phyloP scores from a whole-genome alignment of 257 asterid species.

The Orobanche coerulescens region DNA sequence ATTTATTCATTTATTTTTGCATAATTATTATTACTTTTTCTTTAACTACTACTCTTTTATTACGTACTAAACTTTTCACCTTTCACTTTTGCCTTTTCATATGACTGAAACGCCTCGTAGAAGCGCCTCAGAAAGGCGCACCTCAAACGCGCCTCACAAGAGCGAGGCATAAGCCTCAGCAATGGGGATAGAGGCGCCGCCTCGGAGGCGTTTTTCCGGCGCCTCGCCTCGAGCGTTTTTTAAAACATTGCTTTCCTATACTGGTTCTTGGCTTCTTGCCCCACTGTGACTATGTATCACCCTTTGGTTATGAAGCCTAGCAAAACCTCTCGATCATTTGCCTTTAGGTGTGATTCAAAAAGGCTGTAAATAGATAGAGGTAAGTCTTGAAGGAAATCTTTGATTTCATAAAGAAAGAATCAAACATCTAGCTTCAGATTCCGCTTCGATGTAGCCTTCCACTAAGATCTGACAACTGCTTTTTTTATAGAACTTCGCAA shows the following conservation, averaged over 20 bases:
- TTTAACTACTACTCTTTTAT: too few species aligned
- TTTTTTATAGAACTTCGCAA: conserved; percentile 3
- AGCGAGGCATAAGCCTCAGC: too few species aligned
- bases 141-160: too few species aligned
- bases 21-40: too few species aligned
- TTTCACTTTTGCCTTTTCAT: too few species aligned
- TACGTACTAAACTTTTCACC: too few species aligned
- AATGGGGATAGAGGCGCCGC: too few species aligned
- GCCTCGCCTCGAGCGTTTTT: too few species aligned
- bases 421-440: background rate
- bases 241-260: background rate
- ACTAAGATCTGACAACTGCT: background rate
- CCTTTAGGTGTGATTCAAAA: conserved; percentile 3
- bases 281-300: background rate
- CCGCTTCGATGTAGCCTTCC: background rate
- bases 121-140: too few species aligned
- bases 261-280: background rate
- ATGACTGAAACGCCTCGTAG: too few species aligned
- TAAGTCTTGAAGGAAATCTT: background rate
- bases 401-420: background rate
- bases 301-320: background rate
- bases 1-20: too few species aligned
- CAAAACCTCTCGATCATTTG: background rate
- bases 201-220: too few species aligned
- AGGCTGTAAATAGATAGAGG: background rate